Evolutionary conservation across 1,284 basidiomycete genomes (phyloP).

Genomic region (Trametes polyzona): DNA sequence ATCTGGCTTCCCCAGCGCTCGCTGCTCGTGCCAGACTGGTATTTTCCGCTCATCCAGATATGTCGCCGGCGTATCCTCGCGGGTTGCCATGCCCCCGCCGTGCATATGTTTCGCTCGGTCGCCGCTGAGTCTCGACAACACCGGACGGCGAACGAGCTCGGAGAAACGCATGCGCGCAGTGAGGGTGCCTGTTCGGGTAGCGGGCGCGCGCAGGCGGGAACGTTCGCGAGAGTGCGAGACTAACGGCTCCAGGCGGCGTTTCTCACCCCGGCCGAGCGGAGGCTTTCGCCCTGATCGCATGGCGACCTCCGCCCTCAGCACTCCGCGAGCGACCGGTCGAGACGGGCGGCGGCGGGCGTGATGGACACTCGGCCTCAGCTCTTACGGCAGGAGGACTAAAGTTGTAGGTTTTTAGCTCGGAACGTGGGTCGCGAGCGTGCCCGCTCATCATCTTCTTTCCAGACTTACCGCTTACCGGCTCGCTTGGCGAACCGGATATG

Average conservation of each 20-base stretch:
- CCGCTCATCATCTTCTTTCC: conserved; percentile 3
- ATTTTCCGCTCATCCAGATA: neutral
- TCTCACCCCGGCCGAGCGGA: conserved; percentile 14
- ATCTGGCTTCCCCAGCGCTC: neutral
- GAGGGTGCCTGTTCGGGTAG: neutral
- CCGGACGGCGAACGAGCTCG: neutral
- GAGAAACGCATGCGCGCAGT: neutral
- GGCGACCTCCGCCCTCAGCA: conserved; percentile 1
- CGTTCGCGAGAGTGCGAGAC: neutral
- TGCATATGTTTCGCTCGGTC: neutral
- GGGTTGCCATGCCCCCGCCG: neutral
- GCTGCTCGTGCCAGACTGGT: neutral
- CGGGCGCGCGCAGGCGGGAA: neutral
- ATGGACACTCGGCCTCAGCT: neutral
- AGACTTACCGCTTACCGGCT: neutral
- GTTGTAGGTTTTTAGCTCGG: conserved; percentile 6
- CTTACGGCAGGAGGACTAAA: conserved; percentile 4
- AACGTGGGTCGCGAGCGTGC: conserved; percentile 3
- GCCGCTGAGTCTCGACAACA: too few species aligned
- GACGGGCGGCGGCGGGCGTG: neutral
- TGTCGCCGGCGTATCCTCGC: neutral
- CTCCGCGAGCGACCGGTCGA: neutral
- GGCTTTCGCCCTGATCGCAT: conserved; percentile 19
- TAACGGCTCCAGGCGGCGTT: conserved; percentile 9
- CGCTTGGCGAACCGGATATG: neutral